A percentile compares a stretch with the other conserved stretches of the same genome.
Conservation (phyloP, 768 basidiomycete genomes). For the Collybia nuda region DNA sequence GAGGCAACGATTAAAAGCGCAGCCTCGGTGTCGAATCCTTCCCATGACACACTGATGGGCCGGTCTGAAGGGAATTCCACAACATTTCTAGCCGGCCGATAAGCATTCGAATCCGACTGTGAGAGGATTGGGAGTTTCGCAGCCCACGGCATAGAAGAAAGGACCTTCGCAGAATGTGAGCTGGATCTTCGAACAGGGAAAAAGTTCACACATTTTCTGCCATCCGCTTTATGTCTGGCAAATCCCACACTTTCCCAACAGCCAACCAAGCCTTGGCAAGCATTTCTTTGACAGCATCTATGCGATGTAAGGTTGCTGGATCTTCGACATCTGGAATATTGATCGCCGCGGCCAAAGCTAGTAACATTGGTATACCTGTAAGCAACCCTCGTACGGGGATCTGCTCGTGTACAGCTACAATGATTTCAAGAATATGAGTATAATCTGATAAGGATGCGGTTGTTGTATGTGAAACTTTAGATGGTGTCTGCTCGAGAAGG, state of each 20-base stretch:
- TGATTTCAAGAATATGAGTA: constrained; percentile 63
- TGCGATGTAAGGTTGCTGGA: constrained; percentile 38
- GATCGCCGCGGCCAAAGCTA: constrained; percentile 64
- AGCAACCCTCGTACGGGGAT: constrained; percentile 76
- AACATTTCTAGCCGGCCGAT: constrained; percentile 45
- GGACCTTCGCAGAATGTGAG: constrained; percentile 34
- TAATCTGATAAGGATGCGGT: constrained; percentile 76
- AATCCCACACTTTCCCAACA: constrained; percentile 73
- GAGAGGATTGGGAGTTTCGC: constrained; percentile 33
- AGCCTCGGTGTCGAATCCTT: constrained; percentile 50
- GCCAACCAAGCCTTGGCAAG: constrained; percentile 64
- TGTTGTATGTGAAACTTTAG: constrained; percentile 38
- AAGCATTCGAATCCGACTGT: constrained; percentile 33
- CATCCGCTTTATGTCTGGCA: constrained; percentile 47
- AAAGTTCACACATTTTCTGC: constrained; percentile 52
- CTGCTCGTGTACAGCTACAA: constrained; percentile 66
- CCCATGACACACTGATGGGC: constrained; percentile 27
- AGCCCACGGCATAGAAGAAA: constrained; percentile 37
- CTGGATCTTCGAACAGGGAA: constrained; percentile 4
- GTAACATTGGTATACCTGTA: constrained; percentile 82
- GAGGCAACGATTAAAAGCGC: constrained; percentile 58
- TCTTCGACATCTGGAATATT: constrained; percentile 41
- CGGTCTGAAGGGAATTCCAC: constrained; percentile 35
- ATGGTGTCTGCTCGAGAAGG: constrained; percentile 49
- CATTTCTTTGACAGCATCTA: constrained; percentile 59